These are phyloP conservation scores for Saxophila tyrrhenica DNA, from an alignment of 495 filamentous ascomycete species.

Conservation along the genomic window DNA sequence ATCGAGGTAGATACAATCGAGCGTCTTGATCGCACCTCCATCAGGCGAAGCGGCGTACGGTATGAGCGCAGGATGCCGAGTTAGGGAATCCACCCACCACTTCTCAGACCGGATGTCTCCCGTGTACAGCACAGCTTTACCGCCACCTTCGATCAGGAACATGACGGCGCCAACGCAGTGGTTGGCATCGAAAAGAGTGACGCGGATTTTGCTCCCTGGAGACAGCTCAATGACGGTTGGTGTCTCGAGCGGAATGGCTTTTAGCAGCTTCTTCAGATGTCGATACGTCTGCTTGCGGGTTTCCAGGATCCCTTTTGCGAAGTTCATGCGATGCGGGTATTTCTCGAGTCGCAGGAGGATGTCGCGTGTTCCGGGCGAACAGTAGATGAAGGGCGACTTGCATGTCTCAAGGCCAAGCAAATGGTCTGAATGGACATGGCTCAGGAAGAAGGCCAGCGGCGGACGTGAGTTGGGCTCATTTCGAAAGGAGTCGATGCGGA, in stretches of 20 bases:
- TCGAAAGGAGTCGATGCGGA: conserved; percentile 79
- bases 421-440: conserved; percentile 90
- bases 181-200: conserved; percentile 85
- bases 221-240: conserved; percentile 67
- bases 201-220: conserved; percentile 53
- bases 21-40: conserved; percentile 24
- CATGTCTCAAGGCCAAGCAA: conserved; percentile 70
- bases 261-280: conserved; percentile 63
- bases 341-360: conserved; percentile 62
- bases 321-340: conserved; percentile 68
- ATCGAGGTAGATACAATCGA: conserved; percentile 76
- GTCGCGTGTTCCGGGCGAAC: conserved; percentile 72
- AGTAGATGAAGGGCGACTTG: conserved; percentile 74
- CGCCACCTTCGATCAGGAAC: conserved; percentile 76
- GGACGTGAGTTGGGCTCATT: conserved; percentile 40
- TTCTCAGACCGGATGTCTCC: conserved; percentile 75
- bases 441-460: conserved; percentile 79
- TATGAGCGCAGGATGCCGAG: conserved; percentile 59
- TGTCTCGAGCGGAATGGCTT: conserved; percentile 74
- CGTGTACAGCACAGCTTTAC: conserved; percentile 74
- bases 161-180: conserved; percentile 88
- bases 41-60: conserved; percentile 42
- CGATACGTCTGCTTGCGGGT: conserved; percentile 55
- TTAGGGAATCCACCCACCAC: conserved; percentile 58
- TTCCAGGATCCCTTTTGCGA: conserved; percentile 66